Evolutionary conservation across 139 green algal species (phyloP).

Genomic region (Haematococcus sp.): DNA sequence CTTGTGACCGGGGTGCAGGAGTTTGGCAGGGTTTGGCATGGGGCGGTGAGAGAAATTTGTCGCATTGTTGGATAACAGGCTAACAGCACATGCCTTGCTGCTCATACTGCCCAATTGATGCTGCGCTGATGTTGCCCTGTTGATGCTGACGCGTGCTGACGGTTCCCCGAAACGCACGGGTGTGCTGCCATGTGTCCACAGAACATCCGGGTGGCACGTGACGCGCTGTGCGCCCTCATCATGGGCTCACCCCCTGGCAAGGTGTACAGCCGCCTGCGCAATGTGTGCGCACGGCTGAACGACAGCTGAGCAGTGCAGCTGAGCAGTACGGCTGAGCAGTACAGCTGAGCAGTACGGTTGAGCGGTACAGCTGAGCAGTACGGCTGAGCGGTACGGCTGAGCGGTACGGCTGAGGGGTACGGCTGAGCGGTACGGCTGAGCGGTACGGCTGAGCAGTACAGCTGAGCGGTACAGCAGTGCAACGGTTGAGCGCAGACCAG

Average conservation of each 20-base stretch:
- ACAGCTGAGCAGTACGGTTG: no score
- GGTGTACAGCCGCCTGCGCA: conserved; percentile 91
- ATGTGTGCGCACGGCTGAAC: conserved; percentile 64
- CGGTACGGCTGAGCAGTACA: no score
- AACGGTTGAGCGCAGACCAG: no score
- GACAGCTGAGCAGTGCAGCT: conserved; percentile 49
- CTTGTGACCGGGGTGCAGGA: conserved; percentile 13
- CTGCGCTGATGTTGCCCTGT: no score
- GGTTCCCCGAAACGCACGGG: no score
- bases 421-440: no score
- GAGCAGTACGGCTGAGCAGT: no score
- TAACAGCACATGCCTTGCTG: conserved; percentile 13
- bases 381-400: no score
- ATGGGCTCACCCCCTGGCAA: conserved; percentile 95
- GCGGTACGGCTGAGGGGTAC: no score
- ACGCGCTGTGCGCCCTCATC: conserved; percentile 76
- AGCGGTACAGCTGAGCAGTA: no score
- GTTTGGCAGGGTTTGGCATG: not conserved
- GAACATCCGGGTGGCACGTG: conserved; percentile 77
- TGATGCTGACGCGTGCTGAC: no score
- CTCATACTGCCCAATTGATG: not conserved
- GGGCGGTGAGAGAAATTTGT: not conserved
- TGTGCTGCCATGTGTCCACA: not conserved
- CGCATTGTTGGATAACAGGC: not conserved
- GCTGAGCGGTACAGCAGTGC: no score